phyloP scores from a whole-genome alignment of 306 rosid genomes.

The Canavalia gladiata region DNA sequence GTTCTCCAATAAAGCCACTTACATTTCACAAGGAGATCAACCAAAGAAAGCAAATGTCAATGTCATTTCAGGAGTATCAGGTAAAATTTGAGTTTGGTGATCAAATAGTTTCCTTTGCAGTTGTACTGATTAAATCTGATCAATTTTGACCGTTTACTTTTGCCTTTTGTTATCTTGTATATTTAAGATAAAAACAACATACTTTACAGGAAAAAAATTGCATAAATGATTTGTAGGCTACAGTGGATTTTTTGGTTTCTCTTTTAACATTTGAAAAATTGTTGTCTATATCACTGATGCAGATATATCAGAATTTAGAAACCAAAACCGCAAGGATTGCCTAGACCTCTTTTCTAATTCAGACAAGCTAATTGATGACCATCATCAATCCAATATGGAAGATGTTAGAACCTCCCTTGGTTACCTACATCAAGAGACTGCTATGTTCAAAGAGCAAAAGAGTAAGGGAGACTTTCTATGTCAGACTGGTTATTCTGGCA shows the following conservation, averaged over 20 bases:
- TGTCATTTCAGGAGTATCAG: slow-evolving; percentile 52
- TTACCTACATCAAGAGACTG: slow-evolving; percentile 44
- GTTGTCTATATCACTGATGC: slow-evolving; percentile 56
- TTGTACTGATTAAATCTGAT: slow-evolving; percentile 37
- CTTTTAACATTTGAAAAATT: slow-evolving; percentile 34
- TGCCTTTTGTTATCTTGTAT: slow-evolving; percentile 22
- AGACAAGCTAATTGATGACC: slow-evolving; percentile 58
- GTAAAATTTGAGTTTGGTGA: slow-evolving; percentile 52
- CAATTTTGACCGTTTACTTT: slow-evolving; percentile 35
- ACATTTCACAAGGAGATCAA: slow-evolving; percentile 48
- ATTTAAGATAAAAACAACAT: slow-evolving; percentile 27
- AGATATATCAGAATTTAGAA: slow-evolving; percentile 56
- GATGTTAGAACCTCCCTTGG: slow-evolving; percentile 50
- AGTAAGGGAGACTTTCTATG: slow-evolving; percentile 49
- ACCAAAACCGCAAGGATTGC: slow-evolving; percentile 52
- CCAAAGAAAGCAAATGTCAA: slow-evolving; percentile 52
- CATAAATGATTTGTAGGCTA: slow-evolving; percentile 35
- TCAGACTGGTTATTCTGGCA: slow-evolving; percentile 53
- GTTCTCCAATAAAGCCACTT: slow-evolving; percentile 45
- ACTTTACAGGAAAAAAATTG: not conserved
- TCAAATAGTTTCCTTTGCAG: slow-evolving; percentile 33
- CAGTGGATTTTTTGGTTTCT: slow-evolving; percentile 40
- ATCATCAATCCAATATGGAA: slow-evolving; percentile 47
- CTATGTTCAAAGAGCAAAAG: slow-evolving; percentile 53
- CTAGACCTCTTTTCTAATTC: slow-evolving; percentile 57